Conservation (phyloP, 768 basidiomycete species). For the Boletus rubropictus region DNA sequence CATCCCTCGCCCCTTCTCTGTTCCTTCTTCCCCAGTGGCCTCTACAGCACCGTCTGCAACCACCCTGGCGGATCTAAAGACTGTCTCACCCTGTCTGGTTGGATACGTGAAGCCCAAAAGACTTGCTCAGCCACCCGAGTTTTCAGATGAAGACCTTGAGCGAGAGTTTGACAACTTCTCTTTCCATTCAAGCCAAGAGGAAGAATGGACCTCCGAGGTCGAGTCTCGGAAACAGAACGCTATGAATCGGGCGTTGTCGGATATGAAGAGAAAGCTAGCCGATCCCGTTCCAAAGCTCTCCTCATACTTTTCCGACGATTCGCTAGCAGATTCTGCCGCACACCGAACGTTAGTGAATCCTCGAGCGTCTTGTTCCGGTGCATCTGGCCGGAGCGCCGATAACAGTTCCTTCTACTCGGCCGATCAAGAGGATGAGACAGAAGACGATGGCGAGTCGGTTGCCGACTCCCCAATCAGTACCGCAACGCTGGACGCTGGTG, state of each 20-base stretch:
- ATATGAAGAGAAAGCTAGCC: conserved; percentile 6
- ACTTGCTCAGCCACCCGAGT: neutral
- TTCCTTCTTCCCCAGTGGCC: neutral
- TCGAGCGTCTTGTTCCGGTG: neutral
- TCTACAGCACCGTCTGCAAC: neutral
- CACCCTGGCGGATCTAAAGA: neutral
- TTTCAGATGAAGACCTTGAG: conserved; percentile 8
- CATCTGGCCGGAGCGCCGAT: neutral
- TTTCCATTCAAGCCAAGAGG: conserved; percentile 4
- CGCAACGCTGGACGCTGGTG: neutral
- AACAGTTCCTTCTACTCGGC: neutral
- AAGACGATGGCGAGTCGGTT: neutral
- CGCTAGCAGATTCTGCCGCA: neutral
- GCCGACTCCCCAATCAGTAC: neutral
- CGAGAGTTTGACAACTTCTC: conserved; percentile 12
- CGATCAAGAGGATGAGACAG: conserved; percentile 4
- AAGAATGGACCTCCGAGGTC: conserved; percentile 14
- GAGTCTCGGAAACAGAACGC: conserved; percentile 8
- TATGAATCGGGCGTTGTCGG: conserved; percentile 2
- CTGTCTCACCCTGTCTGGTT: neutral
- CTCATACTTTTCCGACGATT: conserved; percentile 5
- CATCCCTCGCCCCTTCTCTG: too few relatives aligned
- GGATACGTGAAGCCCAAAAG: neutral
- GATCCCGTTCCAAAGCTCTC: conserved; percentile 10
- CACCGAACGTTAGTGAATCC: neutral